Evolutionary conservation across 352 stramenopile species (phyloP).

Genomic region (Pythium oligandrum): DNA sequence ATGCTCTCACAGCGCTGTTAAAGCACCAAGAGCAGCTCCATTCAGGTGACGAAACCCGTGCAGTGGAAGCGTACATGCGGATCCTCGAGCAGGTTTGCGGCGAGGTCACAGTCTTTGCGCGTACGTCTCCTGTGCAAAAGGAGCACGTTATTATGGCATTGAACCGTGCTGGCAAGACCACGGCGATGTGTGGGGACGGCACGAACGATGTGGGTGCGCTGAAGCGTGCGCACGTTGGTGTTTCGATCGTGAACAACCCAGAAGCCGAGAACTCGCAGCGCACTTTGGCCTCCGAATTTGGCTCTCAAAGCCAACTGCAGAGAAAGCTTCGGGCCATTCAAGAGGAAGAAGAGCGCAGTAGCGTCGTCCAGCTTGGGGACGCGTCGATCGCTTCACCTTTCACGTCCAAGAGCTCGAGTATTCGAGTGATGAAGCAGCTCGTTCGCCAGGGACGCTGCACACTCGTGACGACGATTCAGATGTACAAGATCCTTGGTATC

Average conservation of each 20-base stretch:
- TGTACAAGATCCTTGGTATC: conserved; percentile 93
- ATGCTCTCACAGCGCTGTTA: conserved; percentile 22
- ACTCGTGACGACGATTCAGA: conserved; percentile 95
- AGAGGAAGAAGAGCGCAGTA: conserved; percentile 29
- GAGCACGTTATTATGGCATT: conserved; percentile 88
- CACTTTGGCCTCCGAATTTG: conserved; percentile 6
- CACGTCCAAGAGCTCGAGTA: conserved; percentile 87
- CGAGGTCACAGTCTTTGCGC: conserved; percentile 83
- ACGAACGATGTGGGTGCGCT: conserved; percentile 94
- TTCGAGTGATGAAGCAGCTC: conserved; percentile 83
- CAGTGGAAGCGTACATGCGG: conserved; percentile 25
- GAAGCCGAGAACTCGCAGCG: conserved; percentile 17
- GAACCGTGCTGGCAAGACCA: conserved; percentile 81
- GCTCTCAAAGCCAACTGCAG: conserved; percentile 10
- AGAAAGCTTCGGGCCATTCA: conserved; percentile 11
- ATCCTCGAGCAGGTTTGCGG: conserved; percentile 23
- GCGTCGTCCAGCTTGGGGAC: conserved; percentile 93
- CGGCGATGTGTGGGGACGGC: conserved; percentile 95
- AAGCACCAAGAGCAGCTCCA: conserved; percentile 5
- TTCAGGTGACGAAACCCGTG: conserved; percentile 16
- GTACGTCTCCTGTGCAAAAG: conserved; percentile 91
- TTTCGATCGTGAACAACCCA: conserved; percentile 89
- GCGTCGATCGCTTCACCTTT: conserved; percentile 97
- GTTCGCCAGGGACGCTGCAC: conserved; percentile 94
- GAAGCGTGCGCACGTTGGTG: conserved; percentile 89